These are phyloP conservation scores for Cylindrotheca closterium DNA, from an alignment of 108 stramenopile species.

Conservation along the genomic window DNA sequence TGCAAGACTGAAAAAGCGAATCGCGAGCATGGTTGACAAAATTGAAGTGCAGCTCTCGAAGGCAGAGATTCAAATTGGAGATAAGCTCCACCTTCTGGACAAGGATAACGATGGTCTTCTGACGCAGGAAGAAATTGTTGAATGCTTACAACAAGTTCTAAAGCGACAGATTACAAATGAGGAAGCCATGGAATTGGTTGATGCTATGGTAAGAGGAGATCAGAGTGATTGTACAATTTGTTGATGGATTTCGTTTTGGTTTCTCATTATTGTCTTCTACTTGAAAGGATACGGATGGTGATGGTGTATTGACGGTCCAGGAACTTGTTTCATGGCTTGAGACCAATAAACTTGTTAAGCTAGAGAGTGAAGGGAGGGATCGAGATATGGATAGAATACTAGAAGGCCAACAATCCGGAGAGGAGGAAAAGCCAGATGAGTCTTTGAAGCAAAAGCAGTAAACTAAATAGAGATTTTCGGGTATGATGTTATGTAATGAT, in stretches of 20 bases:
- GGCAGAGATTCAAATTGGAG: constrained; percentile 90
- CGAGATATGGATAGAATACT: constrained; percentile 79
- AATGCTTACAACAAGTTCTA: constrained; percentile 70
- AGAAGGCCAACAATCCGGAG: constrained; percentile 27
- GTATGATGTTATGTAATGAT: no score
- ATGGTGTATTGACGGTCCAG: constrained; percentile 74
- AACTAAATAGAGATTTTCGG: not conserved
- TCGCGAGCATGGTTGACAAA: constrained; percentile 91
- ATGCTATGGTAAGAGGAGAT: constrained; percentile 69
- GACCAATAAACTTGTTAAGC: constrained; percentile 74
- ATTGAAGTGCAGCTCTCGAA: constrained; percentile 89
- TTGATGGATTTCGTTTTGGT: not conserved
- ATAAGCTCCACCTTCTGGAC: constrained; percentile 96
- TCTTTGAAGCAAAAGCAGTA: not conserved
- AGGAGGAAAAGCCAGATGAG: not conserved
- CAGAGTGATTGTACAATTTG: no score
- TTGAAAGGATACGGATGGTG: constrained; percentile 66
- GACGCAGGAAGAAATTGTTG: constrained; percentile 81
- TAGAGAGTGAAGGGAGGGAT: constrained; percentile 84
- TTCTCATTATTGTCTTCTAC: constrained; percentile 1
- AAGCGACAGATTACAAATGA: constrained; percentile 76
- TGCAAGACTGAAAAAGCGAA: constrained; percentile 65
- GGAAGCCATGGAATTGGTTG: constrained; percentile 81
- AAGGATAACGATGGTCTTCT: constrained; percentile 93
- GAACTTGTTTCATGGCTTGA: constrained; percentile 83